phyloP scores from a whole-genome alignment of 805 yeast species.

The Kregervanrija delftensis region DNA sequence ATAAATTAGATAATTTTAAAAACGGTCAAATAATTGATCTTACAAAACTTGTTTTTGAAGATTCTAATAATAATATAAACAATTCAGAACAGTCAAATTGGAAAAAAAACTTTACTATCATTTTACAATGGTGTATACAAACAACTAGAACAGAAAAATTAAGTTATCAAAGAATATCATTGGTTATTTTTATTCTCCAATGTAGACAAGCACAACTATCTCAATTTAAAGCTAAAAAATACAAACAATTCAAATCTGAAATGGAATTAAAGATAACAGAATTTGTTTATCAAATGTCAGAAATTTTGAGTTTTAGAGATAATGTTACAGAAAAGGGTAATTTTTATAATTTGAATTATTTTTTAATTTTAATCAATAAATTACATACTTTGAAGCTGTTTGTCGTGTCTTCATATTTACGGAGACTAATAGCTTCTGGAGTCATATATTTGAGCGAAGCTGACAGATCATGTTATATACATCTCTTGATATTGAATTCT shows the following conservation, averaged over 20 bases:
- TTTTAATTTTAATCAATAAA: slow-evolving; percentile 46
- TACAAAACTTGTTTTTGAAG: slow-evolving; percentile 20
- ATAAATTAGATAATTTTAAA: slow-evolving; percentile 22
- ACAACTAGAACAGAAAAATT: slow-evolving; percentile 13
- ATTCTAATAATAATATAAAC: slow-evolving; percentile 3
- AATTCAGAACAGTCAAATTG: slow-evolving; percentile 13
- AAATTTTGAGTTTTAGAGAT: slow-evolving; percentile 19
- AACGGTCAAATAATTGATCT: slow-evolving; percentile 14
- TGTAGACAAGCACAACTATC: slow-evolving; percentile 15
- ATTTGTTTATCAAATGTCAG: slow-evolving; percentile 25
- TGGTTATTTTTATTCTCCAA: slow-evolving; percentile 22
- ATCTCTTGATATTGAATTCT: slow-evolving; percentile 48
- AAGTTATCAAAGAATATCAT: slow-evolving; percentile 14
- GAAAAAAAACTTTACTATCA: slow-evolving; percentile 17
- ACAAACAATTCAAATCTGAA: slow-evolving; percentile 22
- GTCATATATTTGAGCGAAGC: slow-evolving; percentile 56
- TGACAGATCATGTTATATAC: slow-evolving; percentile 44
- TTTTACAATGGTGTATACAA: slow-evolving; percentile 27
- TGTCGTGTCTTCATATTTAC: slow-evolving; percentile 57
- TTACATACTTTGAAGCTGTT: slow-evolving; percentile 42
- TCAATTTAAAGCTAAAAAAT: slow-evolving; percentile 17
- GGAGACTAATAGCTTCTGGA: slow-evolving; percentile 83
- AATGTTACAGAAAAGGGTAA: slow-evolving; percentile 5
- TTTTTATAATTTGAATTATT: slow-evolving; percentile 20
- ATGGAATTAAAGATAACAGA: slow-evolving; percentile 27